phyloP scores from a whole-genome alignment of 352 stramenopile species.

The Globisporangium yorkense region DNA sequence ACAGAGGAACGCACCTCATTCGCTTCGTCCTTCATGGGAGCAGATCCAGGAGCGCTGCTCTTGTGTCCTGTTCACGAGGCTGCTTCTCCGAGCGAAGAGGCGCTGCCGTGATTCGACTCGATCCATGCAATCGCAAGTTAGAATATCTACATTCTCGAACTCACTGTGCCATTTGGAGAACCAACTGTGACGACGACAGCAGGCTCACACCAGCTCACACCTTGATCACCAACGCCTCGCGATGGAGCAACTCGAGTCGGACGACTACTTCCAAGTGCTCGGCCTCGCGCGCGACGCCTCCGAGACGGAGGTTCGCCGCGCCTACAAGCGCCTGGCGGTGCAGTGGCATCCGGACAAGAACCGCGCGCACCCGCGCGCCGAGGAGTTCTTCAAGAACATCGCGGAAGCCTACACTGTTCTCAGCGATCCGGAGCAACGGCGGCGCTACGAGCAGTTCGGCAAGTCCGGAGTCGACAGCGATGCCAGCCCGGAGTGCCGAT shows the following conservation, averaged over 20 bases:
- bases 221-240: not conserved
- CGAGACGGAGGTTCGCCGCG: constrained; percentile 52
- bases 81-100: no score
- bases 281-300: constrained; percentile 30
- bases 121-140: no score
- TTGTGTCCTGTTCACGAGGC: no score
- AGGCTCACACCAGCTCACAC: no score
- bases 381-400: constrained; percentile 89
- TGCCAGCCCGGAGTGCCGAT: no score
- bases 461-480: constrained; percentile 10
- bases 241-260: constrained; percentile 48
- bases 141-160: no score
- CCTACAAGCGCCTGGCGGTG: constrained; percentile 68
- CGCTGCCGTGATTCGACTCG: no score
- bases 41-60: no score
- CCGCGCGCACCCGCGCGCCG: constrained; percentile 59
- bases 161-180: no score
- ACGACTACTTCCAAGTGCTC: constrained; percentile 73
- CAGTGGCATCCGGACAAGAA: constrained; percentile 30
- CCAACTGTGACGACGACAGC: no score
- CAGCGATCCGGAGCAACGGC: constrained; percentile 59
- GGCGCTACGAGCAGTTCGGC: constrained; percentile 45
- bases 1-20: no score
- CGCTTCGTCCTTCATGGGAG: no score
- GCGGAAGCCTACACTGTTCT: constrained; percentile 88